A percentile compares a stretch with the other conserved stretches of the same genome.
phyloP scores from a whole-genome alignment of 805 yeast species.

The Myxozyma melibiosi region DNA sequence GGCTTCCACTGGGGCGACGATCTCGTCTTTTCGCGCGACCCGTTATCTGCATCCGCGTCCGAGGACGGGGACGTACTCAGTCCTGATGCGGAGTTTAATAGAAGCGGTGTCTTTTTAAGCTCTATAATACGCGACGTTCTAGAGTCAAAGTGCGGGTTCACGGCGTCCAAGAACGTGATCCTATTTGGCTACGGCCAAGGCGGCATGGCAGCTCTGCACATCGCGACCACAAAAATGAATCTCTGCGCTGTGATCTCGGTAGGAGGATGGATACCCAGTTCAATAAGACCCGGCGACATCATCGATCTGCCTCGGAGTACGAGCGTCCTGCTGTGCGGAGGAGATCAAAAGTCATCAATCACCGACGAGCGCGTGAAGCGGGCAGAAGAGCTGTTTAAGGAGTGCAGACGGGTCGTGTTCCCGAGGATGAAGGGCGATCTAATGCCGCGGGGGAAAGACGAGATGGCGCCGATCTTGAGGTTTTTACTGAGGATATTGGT shows the following conservation, averaged over 20 bases:
- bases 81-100: constrained; percentile 32
- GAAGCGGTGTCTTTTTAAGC: constrained; percentile 2
- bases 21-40: constrained; percentile 26
- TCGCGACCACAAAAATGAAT: constrained; percentile 20
- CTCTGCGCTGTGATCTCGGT: constrained; percentile 30
- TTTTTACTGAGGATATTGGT: constrained; percentile 22
- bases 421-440: constrained; percentile 25
- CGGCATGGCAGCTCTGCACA: constrained; percentile 32
- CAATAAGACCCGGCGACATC: constrained; percentile 24
- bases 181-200: constrained; percentile 35
- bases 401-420: constrained; percentile 20
- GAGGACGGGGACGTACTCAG: constrained; percentile 25
- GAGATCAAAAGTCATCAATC: constrained; percentile 15
- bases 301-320: constrained; percentile 26
- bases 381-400: constrained; percentile 19
- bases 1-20: constrained; percentile 35
- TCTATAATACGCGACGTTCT: constrained; percentile 15
- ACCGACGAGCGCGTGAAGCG: constrained; percentile 22
- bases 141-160: constrained; percentile 25
- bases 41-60: background rate
- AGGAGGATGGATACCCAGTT: constrained; percentile 32
- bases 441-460: constrained; percentile 32
- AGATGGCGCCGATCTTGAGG: constrained; percentile 33
- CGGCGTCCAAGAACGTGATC: constrained; percentile 20
- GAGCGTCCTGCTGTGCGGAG: constrained; percentile 29